These are phyloP conservation scores for Aureobasidium namibiae DNA, from an alignment of 2,329 filamentous ascomycete genomes.

Conservation along the genomic window DNA sequence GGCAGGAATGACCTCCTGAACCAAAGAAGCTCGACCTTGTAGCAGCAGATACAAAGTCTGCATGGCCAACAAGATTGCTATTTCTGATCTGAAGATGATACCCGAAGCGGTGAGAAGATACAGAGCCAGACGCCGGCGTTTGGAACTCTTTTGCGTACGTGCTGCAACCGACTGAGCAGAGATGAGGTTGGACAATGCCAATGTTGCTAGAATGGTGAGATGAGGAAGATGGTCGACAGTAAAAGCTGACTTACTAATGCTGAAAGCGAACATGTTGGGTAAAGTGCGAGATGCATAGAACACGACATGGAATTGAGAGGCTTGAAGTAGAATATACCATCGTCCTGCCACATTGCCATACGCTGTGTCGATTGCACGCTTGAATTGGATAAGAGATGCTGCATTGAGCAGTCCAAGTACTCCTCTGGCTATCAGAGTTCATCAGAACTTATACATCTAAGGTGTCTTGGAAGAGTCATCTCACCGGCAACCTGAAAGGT, in stretches of 20 bases:
- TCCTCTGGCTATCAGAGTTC: slow-evolving; percentile 50
- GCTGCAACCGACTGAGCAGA: slow-evolving; percentile 35
- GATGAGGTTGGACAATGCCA: slow-evolving; percentile 50
- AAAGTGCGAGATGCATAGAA: slow-evolving; percentile 89
- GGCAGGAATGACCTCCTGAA: slow-evolving; percentile 54
- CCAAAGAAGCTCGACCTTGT: slow-evolving; percentile 44
- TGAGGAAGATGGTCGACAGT: background rate
- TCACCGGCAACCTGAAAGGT: slow-evolving; percentile 51
- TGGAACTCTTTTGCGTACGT: slow-evolving; percentile 28
- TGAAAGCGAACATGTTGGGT: slow-evolving; percentile 95
- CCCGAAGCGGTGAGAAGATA: slow-evolving; percentile 71
- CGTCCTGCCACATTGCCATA: slow-evolving; percentile 61
- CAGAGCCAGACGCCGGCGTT: slow-evolving; percentile 56
- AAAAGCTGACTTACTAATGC: slow-evolving; percentile 54
- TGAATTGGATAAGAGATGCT: slow-evolving; percentile 57
- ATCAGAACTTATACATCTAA: background rate
- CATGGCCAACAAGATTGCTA: slow-evolving; percentile 69
- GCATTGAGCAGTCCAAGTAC: slow-evolving; percentile 73
- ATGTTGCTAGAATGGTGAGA: slow-evolving; percentile 45
- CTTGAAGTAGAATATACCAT: slow-evolving; percentile 75
- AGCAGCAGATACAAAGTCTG: slow-evolving; percentile 58
- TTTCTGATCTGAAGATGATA: slow-evolving; percentile 80
- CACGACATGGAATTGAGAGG: slow-evolving; percentile 82
- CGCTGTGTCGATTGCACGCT: slow-evolving; percentile 52
- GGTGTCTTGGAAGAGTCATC: background rate